phyloP scores from a whole-genome alignment of 257 asterid genomes.

The Nicotiana paniculata region DNA sequence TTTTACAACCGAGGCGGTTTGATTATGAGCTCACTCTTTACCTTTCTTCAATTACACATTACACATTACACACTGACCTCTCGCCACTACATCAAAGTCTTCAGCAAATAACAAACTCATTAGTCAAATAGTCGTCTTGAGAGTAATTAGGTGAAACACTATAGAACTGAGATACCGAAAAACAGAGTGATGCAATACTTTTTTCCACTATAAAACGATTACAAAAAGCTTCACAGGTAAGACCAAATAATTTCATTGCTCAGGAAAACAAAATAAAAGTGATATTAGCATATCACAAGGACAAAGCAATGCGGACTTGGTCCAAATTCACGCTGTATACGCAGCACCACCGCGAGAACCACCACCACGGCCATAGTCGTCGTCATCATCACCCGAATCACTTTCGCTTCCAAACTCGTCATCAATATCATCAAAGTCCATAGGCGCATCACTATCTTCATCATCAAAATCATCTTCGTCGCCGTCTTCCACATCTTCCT shows the following conservation, averaged over 20 bases:
- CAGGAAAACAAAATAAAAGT: not conserved
- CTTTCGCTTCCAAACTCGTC: not conserved
- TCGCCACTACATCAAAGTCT: too few species aligned
- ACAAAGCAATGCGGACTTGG: not conserved
- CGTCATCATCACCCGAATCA: not conserved
- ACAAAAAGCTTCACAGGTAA: not conserved
- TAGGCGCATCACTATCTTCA: not conserved
- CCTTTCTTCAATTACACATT: too few species aligned
- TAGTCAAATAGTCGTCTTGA: too few species aligned
- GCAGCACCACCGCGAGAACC: slow-evolving; percentile 1
- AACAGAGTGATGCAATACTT: not conserved
- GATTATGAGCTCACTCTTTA: too few species aligned
- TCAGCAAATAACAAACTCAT: too few species aligned
- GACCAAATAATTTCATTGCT: not conserved
- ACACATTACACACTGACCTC: too few species aligned
- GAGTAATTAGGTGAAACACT: too few species aligned
- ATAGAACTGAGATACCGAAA: too few species aligned
- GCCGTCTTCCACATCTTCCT: not conserved
- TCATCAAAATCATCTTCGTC: not conserved
- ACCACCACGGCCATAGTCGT: not conserved
- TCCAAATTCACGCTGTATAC: not conserved
- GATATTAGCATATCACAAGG: not conserved
- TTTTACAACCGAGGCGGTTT: too few species aligned
- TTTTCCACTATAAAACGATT: not conserved
- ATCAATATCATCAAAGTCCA: not conserved